A percentile compares a stretch with the other conserved stretches of the same genome.
Conservation (phyloP, 345 rosid genomes). For the Eucalyptus virginea region DNA sequence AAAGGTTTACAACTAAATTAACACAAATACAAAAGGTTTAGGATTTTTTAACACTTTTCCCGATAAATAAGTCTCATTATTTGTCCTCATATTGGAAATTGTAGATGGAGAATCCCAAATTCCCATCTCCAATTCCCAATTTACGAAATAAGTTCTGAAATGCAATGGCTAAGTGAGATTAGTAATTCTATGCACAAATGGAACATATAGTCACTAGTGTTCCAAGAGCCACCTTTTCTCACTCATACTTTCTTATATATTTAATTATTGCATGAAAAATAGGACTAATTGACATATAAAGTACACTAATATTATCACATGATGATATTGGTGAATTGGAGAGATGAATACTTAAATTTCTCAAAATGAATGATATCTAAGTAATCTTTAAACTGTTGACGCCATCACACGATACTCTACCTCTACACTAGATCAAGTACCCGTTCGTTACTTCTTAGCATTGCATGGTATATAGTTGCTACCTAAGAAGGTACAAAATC, state of each 20-base stretch:
- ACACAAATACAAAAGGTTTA: accelerated
- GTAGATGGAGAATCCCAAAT: neutral
- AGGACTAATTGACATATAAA: neutral
- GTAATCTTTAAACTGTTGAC: neutral
- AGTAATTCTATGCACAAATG: neutral
- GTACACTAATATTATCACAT: neutral
- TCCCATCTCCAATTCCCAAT: neutral
- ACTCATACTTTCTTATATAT: too few relatives aligned
- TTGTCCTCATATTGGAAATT: neutral
- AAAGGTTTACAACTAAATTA: too few relatives aligned
- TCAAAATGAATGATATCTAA: neutral
- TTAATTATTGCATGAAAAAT: neutral
- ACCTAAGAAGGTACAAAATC: neutral
- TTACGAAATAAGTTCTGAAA: neutral
- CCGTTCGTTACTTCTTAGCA: neutral
- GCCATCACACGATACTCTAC: neutral
- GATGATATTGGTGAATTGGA: neutral
- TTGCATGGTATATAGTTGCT: neutral
- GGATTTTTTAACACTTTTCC: too few relatives aligned
- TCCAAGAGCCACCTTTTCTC: neutral
- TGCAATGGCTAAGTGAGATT: neutral
- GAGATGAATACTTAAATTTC: too few relatives aligned
- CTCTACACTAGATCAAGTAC: neutral
- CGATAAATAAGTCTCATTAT: neutral
- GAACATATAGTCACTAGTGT: neutral